phyloP scores from a whole-genome alignment of 352 stramenopile species.

The Globisporangium canariense region DNA sequence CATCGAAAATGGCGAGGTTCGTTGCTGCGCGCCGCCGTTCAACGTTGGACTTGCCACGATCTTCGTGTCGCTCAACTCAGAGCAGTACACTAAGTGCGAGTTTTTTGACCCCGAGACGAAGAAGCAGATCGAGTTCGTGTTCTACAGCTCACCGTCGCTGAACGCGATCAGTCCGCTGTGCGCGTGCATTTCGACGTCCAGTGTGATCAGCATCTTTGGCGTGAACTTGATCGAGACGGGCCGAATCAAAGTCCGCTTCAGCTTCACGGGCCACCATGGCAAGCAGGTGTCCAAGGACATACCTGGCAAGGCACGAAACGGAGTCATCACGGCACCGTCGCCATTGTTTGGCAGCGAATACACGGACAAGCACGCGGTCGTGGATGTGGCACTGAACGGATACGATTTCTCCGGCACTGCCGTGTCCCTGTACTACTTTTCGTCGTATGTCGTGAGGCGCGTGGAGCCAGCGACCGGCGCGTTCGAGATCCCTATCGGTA shows the following conservation, averaged over 20 bases:
- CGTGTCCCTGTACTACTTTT: slow-evolving; percentile 54
- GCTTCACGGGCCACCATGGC: slow-evolving; percentile 29
- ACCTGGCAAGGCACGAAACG: slow-evolving; percentile 35
- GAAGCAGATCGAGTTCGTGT: slow-evolving; percentile 57
- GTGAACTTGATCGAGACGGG: slow-evolving; percentile 76
- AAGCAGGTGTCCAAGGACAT: slow-evolving; percentile 33
- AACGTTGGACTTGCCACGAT: slow-evolving; percentile 45
- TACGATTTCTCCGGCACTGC: slow-evolving; percentile 58
- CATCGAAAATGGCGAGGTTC: slow-evolving; percentile 58
- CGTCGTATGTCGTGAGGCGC: slow-evolving; percentile 35
- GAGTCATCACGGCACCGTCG: slow-evolving; percentile 45
- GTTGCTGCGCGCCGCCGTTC: slow-evolving; percentile 67
- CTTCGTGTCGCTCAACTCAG: slow-evolving; percentile 69
- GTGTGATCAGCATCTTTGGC: slow-evolving; percentile 51
- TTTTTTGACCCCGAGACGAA: slow-evolving; percentile 52
- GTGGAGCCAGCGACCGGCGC: slow-evolving; percentile 49
- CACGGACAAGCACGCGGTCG: slow-evolving; percentile 37
- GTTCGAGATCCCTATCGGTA: slow-evolving; percentile 50
- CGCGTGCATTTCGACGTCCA: slow-evolving; percentile 44
- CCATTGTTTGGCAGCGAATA: slow-evolving; percentile 49
- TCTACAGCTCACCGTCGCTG: slow-evolving; percentile 62
- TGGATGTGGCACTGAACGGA: slow-evolving; percentile 66
- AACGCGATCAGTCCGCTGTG: slow-evolving; percentile 54
- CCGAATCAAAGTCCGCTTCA: slow-evolving; percentile 64
- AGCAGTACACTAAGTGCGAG: slow-evolving; percentile 72